A percentile compares a stretch with the other conserved stretches of the same genome.
These are phyloP conservation scores for Crithidia expoeki DNA, from an alignment of 208 protist species.

Conservation along the genomic window DNA sequence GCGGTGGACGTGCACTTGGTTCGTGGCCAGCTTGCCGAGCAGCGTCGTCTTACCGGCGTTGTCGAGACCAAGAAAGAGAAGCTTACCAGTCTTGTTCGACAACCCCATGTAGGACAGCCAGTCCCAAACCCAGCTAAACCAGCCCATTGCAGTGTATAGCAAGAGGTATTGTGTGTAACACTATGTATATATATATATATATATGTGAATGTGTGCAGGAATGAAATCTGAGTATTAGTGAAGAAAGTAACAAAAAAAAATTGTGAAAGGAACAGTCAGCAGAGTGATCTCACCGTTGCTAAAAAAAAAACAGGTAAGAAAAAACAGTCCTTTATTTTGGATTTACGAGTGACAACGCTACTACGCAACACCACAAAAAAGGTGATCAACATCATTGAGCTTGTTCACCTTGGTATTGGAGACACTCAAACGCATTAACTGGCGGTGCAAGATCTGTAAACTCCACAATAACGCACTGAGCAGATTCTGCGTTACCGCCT, in stretches of 20 bases:
- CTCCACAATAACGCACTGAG: too few relatives aligned
- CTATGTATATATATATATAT: slow-evolving; percentile 4
- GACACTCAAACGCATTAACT: too few relatives aligned
- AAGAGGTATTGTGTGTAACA: background rate
- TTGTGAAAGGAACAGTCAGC: background rate
- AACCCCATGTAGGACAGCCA: slow-evolving; percentile 93
- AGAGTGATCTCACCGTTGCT: background rate
- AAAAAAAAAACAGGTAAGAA: slow-evolving; percentile 33
- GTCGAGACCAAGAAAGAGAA: slow-evolving; percentile 99
- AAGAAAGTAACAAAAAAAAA: background rate
- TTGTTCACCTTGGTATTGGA: too few relatives aligned
- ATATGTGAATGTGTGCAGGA: background rate
- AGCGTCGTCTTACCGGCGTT: slow-evolving; percentile 99
- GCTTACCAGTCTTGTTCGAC: slow-evolving; percentile 91
- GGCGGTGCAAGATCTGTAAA: too few relatives aligned
- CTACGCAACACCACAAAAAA: slow-evolving; percentile 9
- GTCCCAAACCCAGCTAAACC: slow-evolving; percentile 94
- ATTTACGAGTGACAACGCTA: background rate
- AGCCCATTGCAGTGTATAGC: slow-evolving; percentile 41
- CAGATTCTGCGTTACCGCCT: too few relatives aligned
- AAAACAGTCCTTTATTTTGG: background rate
- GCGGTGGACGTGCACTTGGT: slow-evolving; percentile 89
- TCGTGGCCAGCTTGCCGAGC: slow-evolving; percentile 93
- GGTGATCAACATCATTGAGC: too few relatives aligned
- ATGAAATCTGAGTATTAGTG: background rate